phyloP scores from a whole-genome alignment of 1,284 basidiomycete species.

The Inonotus obliquus region DNA sequence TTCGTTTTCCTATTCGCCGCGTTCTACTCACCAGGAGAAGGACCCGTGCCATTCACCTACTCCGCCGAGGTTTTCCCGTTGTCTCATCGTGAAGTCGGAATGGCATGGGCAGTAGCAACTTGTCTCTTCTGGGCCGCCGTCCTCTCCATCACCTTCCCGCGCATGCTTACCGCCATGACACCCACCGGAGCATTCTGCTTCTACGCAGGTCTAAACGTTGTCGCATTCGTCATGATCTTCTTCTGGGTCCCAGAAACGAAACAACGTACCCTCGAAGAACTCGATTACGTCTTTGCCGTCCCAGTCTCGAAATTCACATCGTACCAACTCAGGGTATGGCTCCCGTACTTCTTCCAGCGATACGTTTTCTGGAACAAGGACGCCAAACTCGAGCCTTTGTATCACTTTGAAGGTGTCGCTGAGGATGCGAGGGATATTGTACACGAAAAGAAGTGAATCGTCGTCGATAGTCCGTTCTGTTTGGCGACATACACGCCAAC shows the following conservation, averaged over 20 bases:
- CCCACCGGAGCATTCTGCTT: constrained; percentile 46
- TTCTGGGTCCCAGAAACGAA: constrained; percentile 54
- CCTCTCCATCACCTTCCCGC: constrained; percentile 57
- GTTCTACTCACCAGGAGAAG: constrained; percentile 61
- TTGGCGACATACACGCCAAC: no score
- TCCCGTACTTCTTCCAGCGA: constrained; percentile 60
- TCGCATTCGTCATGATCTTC: constrained; percentile 50
- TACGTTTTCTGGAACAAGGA: constrained; percentile 45
- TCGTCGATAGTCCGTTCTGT: no score
- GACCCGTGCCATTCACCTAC: constrained; percentile 67
- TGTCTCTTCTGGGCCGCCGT: constrained; percentile 50
- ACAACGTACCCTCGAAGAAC: constrained; percentile 58
- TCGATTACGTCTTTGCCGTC: constrained; percentile 60
- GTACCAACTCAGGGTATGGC: constrained; percentile 49
- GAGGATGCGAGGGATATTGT: no score
- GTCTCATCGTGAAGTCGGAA: constrained; percentile 48
- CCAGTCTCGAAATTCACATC: constrained; percentile 49
- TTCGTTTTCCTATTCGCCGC: constrained; percentile 56
- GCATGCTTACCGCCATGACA: constrained; percentile 44
- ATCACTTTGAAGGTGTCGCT: constrained; percentile 43
- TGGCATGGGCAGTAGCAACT: constrained; percentile 51
- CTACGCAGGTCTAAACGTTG: constrained; percentile 49
- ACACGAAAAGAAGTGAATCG: no score
- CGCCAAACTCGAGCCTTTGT: constrained; percentile 40
- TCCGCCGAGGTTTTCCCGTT: constrained; percentile 63